These are phyloP conservation scores for Galerina sulciceps DNA, from an alignment of 768 basidiomycete species.

Conservation along the genomic window DNA sequence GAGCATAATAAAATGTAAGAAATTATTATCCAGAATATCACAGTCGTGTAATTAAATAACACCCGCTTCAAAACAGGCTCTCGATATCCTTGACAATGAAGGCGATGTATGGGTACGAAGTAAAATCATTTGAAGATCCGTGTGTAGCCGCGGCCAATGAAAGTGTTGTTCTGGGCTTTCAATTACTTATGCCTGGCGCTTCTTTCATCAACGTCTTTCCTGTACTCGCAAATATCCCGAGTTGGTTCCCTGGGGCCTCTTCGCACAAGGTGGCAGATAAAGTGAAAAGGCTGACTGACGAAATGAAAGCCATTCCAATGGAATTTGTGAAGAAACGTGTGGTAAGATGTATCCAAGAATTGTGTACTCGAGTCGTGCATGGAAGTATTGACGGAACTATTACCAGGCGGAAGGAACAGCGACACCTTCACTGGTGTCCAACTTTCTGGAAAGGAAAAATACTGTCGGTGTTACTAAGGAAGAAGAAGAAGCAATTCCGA, in stretches of 20 bases:
- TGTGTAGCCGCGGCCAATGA: constrained; percentile 11
- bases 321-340: constrained; percentile 9
- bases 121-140: constrained; percentile 14
- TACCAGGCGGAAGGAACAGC: constrained; percentile 3
- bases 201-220: constrained; percentile 15
- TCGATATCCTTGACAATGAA: constrained; percentile 13
- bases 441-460: constrained; percentile 4
- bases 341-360: not conserved
- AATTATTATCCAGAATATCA: too few relatives aligned
- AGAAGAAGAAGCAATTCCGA: constrained; percentile 5
- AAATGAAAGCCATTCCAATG: constrained; percentile 12
- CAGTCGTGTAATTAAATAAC: too few relatives aligned
- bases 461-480: not conserved
- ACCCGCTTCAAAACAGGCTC: too few relatives aligned
- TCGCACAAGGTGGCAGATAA: constrained; percentile 5
- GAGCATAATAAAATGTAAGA: not conserved
- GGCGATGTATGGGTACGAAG: constrained; percentile 19
- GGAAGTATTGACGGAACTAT: not conserved
- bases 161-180: not conserved
- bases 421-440: not conserved
- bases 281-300: not conserved
- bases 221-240: constrained; percentile 11
- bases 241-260: constrained; percentile 15
- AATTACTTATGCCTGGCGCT: constrained; percentile 12
- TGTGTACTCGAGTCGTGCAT: too few relatives aligned